phyloP scores from a whole-genome alignment of 495 filamentous ascomycete genomes.

The Pseudotulostoma volvatum region DNA sequence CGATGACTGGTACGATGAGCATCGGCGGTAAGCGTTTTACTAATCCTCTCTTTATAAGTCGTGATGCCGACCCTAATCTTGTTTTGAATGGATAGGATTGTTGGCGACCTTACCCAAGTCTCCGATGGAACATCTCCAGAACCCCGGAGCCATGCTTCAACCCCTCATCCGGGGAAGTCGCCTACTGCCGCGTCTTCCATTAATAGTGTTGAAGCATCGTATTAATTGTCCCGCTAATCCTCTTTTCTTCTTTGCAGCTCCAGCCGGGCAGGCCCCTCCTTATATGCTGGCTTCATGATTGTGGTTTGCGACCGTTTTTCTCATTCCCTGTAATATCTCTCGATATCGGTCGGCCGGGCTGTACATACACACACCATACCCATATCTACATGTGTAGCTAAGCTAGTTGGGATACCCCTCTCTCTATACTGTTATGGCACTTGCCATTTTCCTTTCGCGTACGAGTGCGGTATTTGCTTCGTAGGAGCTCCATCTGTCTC shows the following conservation, averaged over 20 bases:
- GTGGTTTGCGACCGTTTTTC: not conserved
- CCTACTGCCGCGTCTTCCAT: not conserved
- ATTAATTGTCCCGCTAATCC: not conserved
- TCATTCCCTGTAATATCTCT: not conserved
- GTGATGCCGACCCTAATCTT: not conserved
- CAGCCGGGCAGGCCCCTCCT: not conserved
- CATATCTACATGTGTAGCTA: not conserved
- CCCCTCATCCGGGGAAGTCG: slow-evolving; percentile 16
- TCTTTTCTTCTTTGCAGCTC: not conserved
- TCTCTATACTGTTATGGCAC: too few relatives aligned
- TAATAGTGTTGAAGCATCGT: not conserved
- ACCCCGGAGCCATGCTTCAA: slow-evolving; percentile 18
- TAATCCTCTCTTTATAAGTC: not conserved
- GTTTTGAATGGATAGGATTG: slow-evolving; percentile 13
- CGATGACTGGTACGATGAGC: slow-evolving; percentile 32
- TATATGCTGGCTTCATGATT: not conserved
- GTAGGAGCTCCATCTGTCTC: too few relatives aligned
- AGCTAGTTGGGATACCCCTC: not conserved
- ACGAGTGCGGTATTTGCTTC: too few relatives aligned
- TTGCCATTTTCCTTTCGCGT: too few relatives aligned
- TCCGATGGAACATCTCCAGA: slow-evolving; percentile 21
- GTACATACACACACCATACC: not conserved
- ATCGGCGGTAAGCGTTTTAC: slow-evolving; percentile 21
- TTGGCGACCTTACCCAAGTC: slow-evolving; percentile 26
- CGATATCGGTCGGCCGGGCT: not conserved